phyloP scores from a whole-genome alignment of 768 basidiomycete genomes.

The Pleurotus djamor region DNA sequence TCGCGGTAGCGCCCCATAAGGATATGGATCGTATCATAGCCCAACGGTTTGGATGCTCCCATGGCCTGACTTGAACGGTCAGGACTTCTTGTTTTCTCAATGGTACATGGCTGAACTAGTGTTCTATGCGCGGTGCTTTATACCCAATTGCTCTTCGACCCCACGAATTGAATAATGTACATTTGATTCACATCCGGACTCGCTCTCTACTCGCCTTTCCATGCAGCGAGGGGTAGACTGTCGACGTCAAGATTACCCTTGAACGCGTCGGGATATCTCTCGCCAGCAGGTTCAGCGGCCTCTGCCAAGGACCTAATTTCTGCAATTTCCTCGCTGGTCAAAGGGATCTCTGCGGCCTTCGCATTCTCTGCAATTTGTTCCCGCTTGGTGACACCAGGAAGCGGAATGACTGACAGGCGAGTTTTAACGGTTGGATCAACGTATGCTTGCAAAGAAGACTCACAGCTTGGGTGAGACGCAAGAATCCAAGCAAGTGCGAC shows the following conservation, averaged over 20 bases:
- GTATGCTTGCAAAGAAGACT: neutral
- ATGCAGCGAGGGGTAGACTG: slow-evolving; percentile 15
- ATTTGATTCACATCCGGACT: too few species aligned
- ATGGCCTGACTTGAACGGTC: too few species aligned
- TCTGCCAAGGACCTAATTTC: slow-evolving; percentile 17
- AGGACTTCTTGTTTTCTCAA: too few species aligned
- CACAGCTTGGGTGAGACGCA: slow-evolving; percentile 15
- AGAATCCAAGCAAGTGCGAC: slow-evolving; percentile 21
- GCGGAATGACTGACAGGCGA: slow-evolving; percentile 18
- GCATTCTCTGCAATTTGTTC: slow-evolving; percentile 21
- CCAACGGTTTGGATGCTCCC: too few species aligned
- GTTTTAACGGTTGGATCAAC: neutral
- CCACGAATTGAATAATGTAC: too few species aligned
- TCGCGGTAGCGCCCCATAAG: too few species aligned
- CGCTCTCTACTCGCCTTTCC: slow-evolving; percentile 13
- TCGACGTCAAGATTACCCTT: slow-evolving; percentile 13
- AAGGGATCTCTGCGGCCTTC: slow-evolving; percentile 12
- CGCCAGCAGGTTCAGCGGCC: slow-evolving; percentile 18
- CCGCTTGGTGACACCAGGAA: slow-evolving; percentile 18
- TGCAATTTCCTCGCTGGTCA: slow-evolving; percentile 16
- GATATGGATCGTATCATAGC: too few species aligned
- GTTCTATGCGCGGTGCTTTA: too few species aligned
- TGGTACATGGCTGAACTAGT: too few species aligned
- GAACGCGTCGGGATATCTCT: slow-evolving; percentile 13
- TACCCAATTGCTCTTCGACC: too few species aligned